These are phyloP conservation scores for Cladophialophora psammophila DNA, from an alignment of 2,329 filamentous ascomycete species.

Conservation along the genomic window DNA sequence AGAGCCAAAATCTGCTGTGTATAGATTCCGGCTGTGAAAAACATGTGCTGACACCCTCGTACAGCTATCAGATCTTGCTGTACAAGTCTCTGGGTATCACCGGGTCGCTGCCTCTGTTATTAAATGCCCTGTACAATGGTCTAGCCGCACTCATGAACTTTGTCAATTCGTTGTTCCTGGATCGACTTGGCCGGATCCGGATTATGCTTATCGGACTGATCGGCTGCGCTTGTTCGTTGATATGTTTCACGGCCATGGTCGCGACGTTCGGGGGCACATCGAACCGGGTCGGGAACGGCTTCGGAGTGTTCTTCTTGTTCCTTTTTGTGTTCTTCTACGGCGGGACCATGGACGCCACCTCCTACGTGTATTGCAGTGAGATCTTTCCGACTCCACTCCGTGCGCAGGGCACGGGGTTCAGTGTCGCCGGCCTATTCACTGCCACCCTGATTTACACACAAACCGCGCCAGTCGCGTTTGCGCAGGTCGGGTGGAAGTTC, in stretches of 20 bases:
- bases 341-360: conserved; percentile 22
- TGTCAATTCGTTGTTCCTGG: conserved; percentile 14
- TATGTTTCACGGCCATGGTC: conserved; percentile 30
- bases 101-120: conserved; percentile 14
- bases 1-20: neutral
- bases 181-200: conserved; percentile 15
- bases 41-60: neutral
- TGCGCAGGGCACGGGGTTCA: conserved; percentile 19
- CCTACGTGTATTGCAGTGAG: conserved; percentile 32
- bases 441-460: conserved; percentile 21
- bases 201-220: conserved; percentile 15
- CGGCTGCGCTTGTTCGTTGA: conserved; percentile 22
- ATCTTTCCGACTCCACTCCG: conserved; percentile 30
- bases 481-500: conserved; percentile 34
- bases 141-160: conserved; percentile 18
- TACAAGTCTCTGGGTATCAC: conserved; percentile 18
- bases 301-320: conserved; percentile 20
- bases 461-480: conserved; percentile 31
- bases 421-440: conserved; percentile 14
- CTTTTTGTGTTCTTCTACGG: conserved; percentile 21
- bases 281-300: conserved; percentile 24
- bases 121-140: conserved; percentile 15
- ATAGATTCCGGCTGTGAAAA: neutral
- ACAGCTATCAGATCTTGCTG: conserved; percentile 14
- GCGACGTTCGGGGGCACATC: conserved; percentile 25